phyloP scores from a whole-genome alignment of 371 early-diverging fungal genomes.

The Rhizomucor miehei region DNA sequence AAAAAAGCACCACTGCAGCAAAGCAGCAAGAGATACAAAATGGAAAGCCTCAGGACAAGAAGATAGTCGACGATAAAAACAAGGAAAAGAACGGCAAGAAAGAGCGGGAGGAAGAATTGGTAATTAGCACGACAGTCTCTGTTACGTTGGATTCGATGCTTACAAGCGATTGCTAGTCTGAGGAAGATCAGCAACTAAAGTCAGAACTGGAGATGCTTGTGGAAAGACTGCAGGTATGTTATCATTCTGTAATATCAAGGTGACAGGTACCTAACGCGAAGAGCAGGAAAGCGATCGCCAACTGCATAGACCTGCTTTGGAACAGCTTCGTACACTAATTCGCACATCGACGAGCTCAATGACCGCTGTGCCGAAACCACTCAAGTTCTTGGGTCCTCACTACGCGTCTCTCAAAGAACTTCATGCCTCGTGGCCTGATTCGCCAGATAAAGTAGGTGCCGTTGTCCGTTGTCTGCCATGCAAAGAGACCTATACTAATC shows the following conservation, averaged over 20 bases:
- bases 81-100: constrained; percentile 44
- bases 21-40: constrained; percentile 11
- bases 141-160: not conserved
- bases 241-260: not conserved
- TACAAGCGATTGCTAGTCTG: constrained; percentile 65
- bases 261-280: not conserved
- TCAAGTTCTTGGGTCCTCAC: constrained; percentile 91
- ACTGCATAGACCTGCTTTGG: constrained; percentile 84
- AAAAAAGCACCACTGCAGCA: constrained; percentile 11
- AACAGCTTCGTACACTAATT: constrained; percentile 83
- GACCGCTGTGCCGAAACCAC: constrained; percentile 98
- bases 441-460: constrained; percentile 68
- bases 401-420: constrained; percentile 71
- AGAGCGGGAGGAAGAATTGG: constrained; percentile 49
- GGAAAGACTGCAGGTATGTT: constrained; percentile 76
- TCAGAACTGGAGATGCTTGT: constrained; percentile 92
- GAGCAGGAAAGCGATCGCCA: constrained; percentile 65
- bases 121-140: constrained; percentile 14
- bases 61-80: constrained; percentile 21
- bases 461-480: not conserved
- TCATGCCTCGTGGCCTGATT: constrained; percentile 74
- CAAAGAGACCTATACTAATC: not conserved
- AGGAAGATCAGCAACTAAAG: constrained; percentile 94
- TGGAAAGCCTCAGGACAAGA: constrained; percentile 21
- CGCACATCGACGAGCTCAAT: constrained; percentile 94